Conservation (phyloP, 1,139 yeast genomes). For the Protomyces lactucae-debilis region DNA sequence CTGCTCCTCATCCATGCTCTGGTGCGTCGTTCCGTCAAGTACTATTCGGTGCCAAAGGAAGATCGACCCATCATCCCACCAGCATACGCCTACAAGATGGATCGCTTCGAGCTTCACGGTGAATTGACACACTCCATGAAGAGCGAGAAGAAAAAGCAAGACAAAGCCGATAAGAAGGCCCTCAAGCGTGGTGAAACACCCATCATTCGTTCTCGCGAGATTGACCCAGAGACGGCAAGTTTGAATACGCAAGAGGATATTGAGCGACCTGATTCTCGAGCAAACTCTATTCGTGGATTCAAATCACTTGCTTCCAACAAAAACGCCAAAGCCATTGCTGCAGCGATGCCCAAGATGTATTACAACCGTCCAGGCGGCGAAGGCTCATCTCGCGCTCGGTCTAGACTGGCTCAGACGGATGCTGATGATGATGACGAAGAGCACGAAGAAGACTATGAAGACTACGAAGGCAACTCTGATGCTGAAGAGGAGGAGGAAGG, state of each 20-base stretch:
- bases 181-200: slow-evolving; percentile 14
- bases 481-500: not conserved
- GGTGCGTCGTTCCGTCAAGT: slow-evolving; percentile 9
- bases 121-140: slow-evolving; percentile 15
- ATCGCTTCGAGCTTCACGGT: slow-evolving; percentile 22
- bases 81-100: slow-evolving; percentile 25
- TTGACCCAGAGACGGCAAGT: slow-evolving; percentile 23
- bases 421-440: not conserved
- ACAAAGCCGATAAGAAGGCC: slow-evolving; percentile 21
- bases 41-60: slow-evolving; percentile 19
- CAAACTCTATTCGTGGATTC: slow-evolving; percentile 22
- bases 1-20: slow-evolving; percentile 9
- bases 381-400: slow-evolving; percentile 4
- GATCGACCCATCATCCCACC: slow-evolving; percentile 22
- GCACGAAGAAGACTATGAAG: slow-evolving; percentile 16
- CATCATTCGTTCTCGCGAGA: slow-evolving; percentile 16
- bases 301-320: slow-evolving; percentile 17
- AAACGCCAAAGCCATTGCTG: slow-evolving; percentile 20
- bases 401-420: not conserved
- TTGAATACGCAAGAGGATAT: slow-evolving; percentile 4
- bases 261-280: slow-evolving; percentile 8
- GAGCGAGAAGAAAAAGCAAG: slow-evolving; percentile 24
- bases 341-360: slow-evolving; percentile 21
- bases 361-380: slow-evolving; percentile 19
- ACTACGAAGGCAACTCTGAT: slow-evolving; percentile 6